Percentiles rank a stretch among this genome's conserved stretches.
Evolutionary conservation across 805 yeast species (phyloP).

Genomic region (Saccharomycopsis microspora): DNA sequence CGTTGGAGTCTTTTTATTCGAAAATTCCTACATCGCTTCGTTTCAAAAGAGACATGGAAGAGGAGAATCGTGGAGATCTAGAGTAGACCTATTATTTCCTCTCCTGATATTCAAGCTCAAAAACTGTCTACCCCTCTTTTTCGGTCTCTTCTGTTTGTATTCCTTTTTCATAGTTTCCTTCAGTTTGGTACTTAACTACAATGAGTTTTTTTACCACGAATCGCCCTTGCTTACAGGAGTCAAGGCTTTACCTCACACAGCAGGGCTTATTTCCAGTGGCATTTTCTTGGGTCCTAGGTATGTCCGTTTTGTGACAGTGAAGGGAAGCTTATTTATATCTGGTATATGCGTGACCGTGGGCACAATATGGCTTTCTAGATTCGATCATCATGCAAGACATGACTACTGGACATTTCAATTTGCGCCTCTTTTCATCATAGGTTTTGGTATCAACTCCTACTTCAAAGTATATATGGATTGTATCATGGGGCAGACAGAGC

Average conservation of each 20-base stretch:
- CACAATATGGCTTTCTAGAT: not conserved
- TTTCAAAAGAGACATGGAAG: not conserved
- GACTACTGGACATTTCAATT: conserved; percentile 10
- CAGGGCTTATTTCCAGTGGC: not conserved
- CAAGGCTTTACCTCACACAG: conserved; percentile 30
- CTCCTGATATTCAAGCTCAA: conserved; percentile 19
- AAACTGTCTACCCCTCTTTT: conserved; percentile 20
- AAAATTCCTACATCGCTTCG: conserved; percentile 3
- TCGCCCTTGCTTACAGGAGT: conserved; percentile 26
- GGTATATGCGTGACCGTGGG: not conserved
- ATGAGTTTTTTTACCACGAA: conserved; percentile 20
- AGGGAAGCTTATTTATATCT: not conserved
- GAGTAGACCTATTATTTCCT: conserved; percentile 22
- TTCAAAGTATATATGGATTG: conserved; percentile 25
- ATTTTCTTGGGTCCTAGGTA: conserved; percentile 17
- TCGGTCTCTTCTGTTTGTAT: conserved; percentile 18
- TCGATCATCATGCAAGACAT: conserved; percentile 1
- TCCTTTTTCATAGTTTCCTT: conserved; percentile 19
- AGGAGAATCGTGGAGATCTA: not conserved
- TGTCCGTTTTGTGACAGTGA: not conserved
- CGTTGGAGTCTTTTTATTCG: conserved; percentile 22
- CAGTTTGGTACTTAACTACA: conserved; percentile 20
- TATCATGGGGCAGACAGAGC: conserved; percentile 25
- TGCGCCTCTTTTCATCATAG: conserved; percentile 18
- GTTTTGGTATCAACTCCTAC: conserved; percentile 23